Conservation (phyloP, 2,329 filamentous ascomycete species). For the Anthostomella pinea region DNA sequence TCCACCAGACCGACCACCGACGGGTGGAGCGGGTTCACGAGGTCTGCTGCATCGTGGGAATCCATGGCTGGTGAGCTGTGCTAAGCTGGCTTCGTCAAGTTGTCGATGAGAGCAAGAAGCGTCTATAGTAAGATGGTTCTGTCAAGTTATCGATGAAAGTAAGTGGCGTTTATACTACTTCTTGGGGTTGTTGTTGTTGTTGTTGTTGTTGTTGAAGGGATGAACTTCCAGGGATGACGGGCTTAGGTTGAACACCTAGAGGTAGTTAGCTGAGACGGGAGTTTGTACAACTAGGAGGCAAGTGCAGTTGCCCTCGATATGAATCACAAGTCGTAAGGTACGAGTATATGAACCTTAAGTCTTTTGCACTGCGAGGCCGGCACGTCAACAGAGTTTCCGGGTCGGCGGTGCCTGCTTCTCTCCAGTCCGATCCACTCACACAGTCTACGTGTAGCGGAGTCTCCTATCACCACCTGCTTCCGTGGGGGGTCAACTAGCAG, state of each 20-base stretch:
- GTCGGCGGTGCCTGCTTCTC: background rate
- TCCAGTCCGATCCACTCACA: background rate
- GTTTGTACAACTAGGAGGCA: too few relatives aligned
- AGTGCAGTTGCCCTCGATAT: too few relatives aligned
- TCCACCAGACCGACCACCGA: constrained; percentile 45
- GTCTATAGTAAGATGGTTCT: constrained; percentile 1
- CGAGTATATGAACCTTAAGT: background rate
- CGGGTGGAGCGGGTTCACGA: constrained; percentile 46
- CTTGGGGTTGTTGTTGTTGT: too few relatives aligned
- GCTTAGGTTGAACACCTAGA: too few relatives aligned
- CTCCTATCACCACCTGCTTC: too few relatives aligned
- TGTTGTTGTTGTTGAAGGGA: too few relatives aligned
- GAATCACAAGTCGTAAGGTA: background rate
- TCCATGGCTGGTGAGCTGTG: constrained; percentile 17
- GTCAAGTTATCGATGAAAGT: too few relatives aligned
- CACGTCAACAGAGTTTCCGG: background rate
- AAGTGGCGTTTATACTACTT: too few relatives aligned
- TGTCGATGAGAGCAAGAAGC: background rate
- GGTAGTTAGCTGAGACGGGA: too few relatives aligned
- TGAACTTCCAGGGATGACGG: too few relatives aligned
- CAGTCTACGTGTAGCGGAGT: background rate
- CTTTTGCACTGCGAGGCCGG: constrained; percentile 1
- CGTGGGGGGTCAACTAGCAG: constrained; percentile 1
- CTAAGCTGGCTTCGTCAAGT: constrained; percentile 1
- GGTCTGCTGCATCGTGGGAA: constrained; percentile 17